A percentile compares a stretch with the other conserved stretches of the same genome.
Conservation (phyloP, 2,329 filamentous ascomycete genomes). For the Exophiala spinifera region DNA sequence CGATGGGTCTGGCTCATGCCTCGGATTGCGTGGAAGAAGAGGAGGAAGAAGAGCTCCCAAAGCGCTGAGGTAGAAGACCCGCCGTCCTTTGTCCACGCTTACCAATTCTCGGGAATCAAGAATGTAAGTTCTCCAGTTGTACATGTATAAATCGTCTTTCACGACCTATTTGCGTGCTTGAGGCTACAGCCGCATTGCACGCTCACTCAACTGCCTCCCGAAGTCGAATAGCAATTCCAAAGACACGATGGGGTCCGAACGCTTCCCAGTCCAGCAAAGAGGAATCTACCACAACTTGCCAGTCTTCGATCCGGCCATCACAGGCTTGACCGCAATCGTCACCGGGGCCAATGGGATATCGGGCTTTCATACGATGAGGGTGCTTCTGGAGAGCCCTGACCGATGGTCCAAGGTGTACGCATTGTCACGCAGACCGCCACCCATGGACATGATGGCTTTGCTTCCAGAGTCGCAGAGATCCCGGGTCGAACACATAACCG, state of each 20-base stretch:
- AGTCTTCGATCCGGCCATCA: constrained; percentile 40
- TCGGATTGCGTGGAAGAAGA: background rate
- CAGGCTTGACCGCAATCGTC: constrained; percentile 51
- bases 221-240: background rate
- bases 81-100: background rate
- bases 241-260: no score
- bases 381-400: constrained; percentile 44
- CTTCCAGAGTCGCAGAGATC: constrained; percentile 35
- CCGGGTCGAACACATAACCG: constrained; percentile 42
- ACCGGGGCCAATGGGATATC: constrained; percentile 55
- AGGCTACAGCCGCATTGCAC: background rate
- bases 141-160: constrained; percentile 1
- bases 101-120: background rate
- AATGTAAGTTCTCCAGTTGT: background rate
- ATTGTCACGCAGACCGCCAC: constrained; percentile 46
- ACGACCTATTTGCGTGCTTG: background rate
- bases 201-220: background rate
- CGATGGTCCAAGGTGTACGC: constrained; percentile 54
- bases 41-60: background rate
- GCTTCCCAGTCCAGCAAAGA: constrained; percentile 13
- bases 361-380: constrained; percentile 51
- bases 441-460: constrained; percentile 17
- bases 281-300: constrained; percentile 53
- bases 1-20: background rate
- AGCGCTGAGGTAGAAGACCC: no score